phyloP scores from a whole-genome alignment of 208 protist genomes.

The Acanthamoeba divionensis region DNA sequence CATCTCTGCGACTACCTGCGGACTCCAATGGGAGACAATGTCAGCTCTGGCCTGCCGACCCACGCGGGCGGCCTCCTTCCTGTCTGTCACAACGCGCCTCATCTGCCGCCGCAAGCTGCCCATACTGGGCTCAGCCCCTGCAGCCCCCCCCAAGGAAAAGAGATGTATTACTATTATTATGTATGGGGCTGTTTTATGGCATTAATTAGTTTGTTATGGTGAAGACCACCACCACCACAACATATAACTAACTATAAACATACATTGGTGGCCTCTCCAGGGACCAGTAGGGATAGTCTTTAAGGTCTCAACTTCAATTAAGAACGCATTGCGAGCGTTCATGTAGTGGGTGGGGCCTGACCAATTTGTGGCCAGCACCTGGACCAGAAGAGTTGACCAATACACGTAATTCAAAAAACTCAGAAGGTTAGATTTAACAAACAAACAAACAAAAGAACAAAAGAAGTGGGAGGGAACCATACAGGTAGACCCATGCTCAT shows the following conservation, averaged over 20 bases:
- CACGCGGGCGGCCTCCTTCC: background rate
- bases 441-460: no score
- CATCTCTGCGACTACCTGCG: background rate
- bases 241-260: background rate
- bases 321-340: slow-evolving; percentile 57
- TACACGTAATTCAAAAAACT: no score
- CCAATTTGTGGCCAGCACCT: slow-evolving; percentile 73
- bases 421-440: no score
- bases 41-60: background rate
- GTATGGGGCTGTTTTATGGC: no score
- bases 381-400: background rate
- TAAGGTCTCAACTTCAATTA: slow-evolving; percentile 29
- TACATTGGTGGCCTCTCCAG: slow-evolving; percentile 33
- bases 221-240: background rate
- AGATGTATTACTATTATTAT: background rate
- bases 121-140: slow-evolving; percentile 32
- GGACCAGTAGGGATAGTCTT: background rate
- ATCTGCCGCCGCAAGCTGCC: background rate
- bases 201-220: background rate
- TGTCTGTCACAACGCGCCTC: slow-evolving; percentile 8
- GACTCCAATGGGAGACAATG: background rate
- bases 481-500: slow-evolving; percentile 75
- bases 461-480: background rate
- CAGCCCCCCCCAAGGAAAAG: no score
- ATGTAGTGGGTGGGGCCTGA: slow-evolving; percentile 75